Evolutionary conservation across 257 asterid species (phyloP), one percentile per base, ranked within the genome.

Genomic region (Solanum pinnatisectum): DNA sequence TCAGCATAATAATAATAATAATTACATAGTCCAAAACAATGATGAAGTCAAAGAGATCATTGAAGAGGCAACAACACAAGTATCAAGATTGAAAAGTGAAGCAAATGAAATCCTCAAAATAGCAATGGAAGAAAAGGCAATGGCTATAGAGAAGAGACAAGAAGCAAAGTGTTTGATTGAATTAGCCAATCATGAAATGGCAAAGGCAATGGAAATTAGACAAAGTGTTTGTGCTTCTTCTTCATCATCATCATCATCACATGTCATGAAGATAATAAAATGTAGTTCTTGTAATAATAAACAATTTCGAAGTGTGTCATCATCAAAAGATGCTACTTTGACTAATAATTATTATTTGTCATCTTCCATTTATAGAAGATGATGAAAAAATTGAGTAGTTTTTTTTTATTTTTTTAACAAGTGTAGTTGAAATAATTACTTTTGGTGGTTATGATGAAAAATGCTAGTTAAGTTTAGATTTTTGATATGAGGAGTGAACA

Each of bases 151-250:
- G 87, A 91, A 83, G 86, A 87, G 91, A 70, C 87, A 88, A 60
- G 86, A 91, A 32, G 91, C 93, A 2, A 88, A 83, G 63, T 85
- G 86, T 60, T 70, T 91, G 87, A 86, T 90, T 77, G 93, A 90
- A 82, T 72, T 90, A 76, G 92, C 93, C 46, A 91, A 87, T 42
- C 88, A 87, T 42, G 93, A 91, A 15, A 90, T 91, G 92, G 83
- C 86, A 15, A 89, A 86, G 46, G 93, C 93, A 39, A 86, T 76
- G 52, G 88, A 72, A 40, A 91, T 91, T 44, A 90, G 84, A 86
- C 91, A 91, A 86, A 82, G 42, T 44, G 65, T 67, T 40, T 32
- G 8, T 25, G 78, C 65, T 56, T 56, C 63, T 2, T 68, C 77
- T 6, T 86, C 72, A 86, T 86, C 84, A 87, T 33, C 42, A 72